A percentile compares a stretch with the other conserved stretches of the same genome.
These are phyloP conservation scores for Lyophyllum atratum DNA, from an alignment of 768 basidiomycete genomes.

Conservation along the genomic window DNA sequence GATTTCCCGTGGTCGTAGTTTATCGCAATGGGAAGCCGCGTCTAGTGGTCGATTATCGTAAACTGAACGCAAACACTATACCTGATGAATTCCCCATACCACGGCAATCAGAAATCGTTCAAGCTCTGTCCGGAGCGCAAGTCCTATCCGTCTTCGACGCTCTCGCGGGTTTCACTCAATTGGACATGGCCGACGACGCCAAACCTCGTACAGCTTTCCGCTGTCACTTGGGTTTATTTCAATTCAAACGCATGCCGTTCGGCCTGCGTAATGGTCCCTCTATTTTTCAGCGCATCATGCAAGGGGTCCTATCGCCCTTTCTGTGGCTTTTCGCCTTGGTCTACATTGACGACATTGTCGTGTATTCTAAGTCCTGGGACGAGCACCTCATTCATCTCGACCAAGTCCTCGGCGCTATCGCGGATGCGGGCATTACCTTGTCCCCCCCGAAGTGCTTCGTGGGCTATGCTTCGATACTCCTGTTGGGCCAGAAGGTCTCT, in stretches of 20 bases:
- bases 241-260: constrained; percentile 38
- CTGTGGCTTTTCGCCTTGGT: constrained; percentile 41
- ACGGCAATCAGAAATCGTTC: constrained; percentile 24
- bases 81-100: constrained; percentile 27
- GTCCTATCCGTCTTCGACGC: constrained; percentile 36
- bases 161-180: constrained; percentile 41
- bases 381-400: constrained; percentile 34
- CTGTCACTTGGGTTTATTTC: constrained; percentile 38
- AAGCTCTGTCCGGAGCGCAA: constrained; percentile 30
- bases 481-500: no score
- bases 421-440: no score
- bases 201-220: constrained; percentile 37
- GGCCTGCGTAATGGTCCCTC: constrained; percentile 39
- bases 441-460: no score
- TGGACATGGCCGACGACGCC: constrained; percentile 27
- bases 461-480: no score
- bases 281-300: constrained; percentile 45
- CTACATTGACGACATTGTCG: constrained; percentile 44
- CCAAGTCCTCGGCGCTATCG: constrained; percentile 27
- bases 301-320: constrained; percentile 31
- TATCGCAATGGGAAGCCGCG: constrained; percentile 20
- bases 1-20: constrained; percentile 30
- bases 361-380: constrained; percentile 27
- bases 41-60: no score
- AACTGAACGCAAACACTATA: no score